Base-by-base conservation (phyloP, 768 basidiomycete species). In the Boletales sp. region DNA sequence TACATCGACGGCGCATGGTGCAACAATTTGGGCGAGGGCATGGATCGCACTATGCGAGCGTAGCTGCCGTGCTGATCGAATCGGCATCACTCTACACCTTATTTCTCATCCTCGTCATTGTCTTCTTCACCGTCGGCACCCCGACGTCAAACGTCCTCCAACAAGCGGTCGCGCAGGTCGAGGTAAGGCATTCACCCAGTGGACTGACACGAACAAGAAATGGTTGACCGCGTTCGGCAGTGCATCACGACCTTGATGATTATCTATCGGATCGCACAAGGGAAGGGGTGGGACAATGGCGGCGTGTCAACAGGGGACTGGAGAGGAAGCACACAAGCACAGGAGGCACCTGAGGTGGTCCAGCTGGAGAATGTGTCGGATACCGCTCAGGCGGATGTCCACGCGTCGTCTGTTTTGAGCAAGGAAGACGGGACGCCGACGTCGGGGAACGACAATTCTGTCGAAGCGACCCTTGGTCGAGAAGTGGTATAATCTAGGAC, bases 221-320 rank as follows among this genome's bases (percentile, higher is more conserved):
- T 9, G 10, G 14, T 19, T 33, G n/a, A 41, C 44, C 32, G 13
- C 7, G 14, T 44, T 13, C 13, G 4, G 35, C 13, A 60, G 59
- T 13, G 43, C 33, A 61, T 62, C 30, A 18, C 56, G 6, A 45
- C 59, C 2, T n/a, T 58, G 21, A 25, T 60, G 41, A 62, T 60
- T 33, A 52, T 60, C 2, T 60, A 58, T 38, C 56, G 59, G 11
- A 62, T 60, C n/a, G 48, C 59, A 0, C 48, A 41, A 2, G 59
- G 59, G 2, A 51, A 52, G 15, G 59, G 30, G 13, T 62, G 59
- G 59, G 48, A 48, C 12, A 33, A 46, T 4, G 25, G 33, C 2
- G 41, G 5, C 0, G 56, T 60, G 31, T 40, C 56, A 15, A 19
- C 59, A 5, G 18, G 7, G 14, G 59, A 58, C 28, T 60, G 59